Evolutionary conservation across 2,329 filamentous ascomycete species (phyloP).

Genomic region (Exophiala spinifera): DNA sequence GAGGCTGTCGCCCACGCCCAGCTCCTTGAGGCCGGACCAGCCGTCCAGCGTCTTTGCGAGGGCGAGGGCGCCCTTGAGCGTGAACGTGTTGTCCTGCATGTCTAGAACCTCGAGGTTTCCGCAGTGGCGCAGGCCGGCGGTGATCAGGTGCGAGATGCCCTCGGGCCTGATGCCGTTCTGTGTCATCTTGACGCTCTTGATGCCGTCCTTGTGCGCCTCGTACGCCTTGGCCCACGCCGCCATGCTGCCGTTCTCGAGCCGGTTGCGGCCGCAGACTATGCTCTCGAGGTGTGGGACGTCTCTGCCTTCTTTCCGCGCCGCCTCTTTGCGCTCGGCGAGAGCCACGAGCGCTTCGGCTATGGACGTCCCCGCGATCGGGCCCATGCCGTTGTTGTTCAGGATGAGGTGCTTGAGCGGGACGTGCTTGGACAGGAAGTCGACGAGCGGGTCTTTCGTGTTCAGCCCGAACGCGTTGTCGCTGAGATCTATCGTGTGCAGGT

Average conservation of each 20-base stretch:
- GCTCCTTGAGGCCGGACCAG: constrained; percentile 75
- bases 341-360: constrained; percentile 83
- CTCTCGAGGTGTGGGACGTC: constrained; percentile 83
- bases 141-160: constrained; percentile 78
- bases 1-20: constrained; percentile 86
- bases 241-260: constrained; percentile 95
- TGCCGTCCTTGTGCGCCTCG: constrained; percentile 69
- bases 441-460: constrained; percentile 88
- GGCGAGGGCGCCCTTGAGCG: constrained; percentile 71
- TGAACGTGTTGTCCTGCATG: constrained; percentile 97
- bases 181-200: constrained; percentile 91
- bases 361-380: constrained; percentile 82
- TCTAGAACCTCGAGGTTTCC: constrained; percentile 72
- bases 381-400: constrained; percentile 97
- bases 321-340: constrained; percentile 79
- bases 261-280: constrained; percentile 94
- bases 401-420: constrained; percentile 89
- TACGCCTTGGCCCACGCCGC: constrained; percentile 87
- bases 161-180: constrained; percentile 97
- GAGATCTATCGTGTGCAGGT: constrained; percentile 87
- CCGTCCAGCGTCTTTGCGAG: constrained; percentile 69
- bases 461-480: constrained; percentile 98
- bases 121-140: constrained; percentile 71
- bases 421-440: constrained; percentile 85
- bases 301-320: constrained; percentile 61